Evolutionary conservation across 768 basidiomycete species (phyloP), one percentile per base, ranked within the genome.

Genomic region (Mycena chlorophos): DNA sequence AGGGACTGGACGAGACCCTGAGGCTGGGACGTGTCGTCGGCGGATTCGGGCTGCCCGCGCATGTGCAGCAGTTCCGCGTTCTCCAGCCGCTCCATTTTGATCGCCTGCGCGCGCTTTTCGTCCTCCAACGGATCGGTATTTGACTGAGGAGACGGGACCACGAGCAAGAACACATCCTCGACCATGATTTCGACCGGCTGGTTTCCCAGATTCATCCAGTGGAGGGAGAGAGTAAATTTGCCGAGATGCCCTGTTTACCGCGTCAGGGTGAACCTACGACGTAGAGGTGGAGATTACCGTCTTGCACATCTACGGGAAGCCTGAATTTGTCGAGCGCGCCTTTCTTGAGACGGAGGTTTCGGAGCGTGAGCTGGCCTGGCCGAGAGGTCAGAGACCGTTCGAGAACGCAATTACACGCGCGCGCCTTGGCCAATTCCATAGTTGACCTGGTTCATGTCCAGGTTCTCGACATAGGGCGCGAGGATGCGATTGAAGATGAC

Each of bases 311-410:
- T 1, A 99, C 86, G 0, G 97, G 97, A 20, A 99, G 78, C 54
- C 93, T 82, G 70, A 98, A 97, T 69, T 96, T 94, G 72, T 98
- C 97, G 47, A 99, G 76, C 0, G 91, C 94, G 40, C 91, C 89
- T 72, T 87, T 94, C 76, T 96, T 98, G 62, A 99, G 80, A 51
- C 87, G 87, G 47, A 99, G 72, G 63, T 91, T 88, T 26, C 84
- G 80, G 50, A 97, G 77, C 5, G 86, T 89, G 48, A 92, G 70
- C 71, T 89, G 86, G 38, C 91, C 89, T 92, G 42, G 26, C 53
- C 27, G 37, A 5, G 45, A 50, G 61, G 17, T 28, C 42, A 28
- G 1, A 45, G 49, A 57, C 47, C 37, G 38, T 39, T 2, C 17
- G 37, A 34, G 23, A 42, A 27, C 51, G 29, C 8, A 31, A n/a